Evolutionary conservation across 768 basidiomycete genomes (phyloP), one percentile per base, ranked within the genome.

Genomic region (Termitomyces sp.): DNA sequence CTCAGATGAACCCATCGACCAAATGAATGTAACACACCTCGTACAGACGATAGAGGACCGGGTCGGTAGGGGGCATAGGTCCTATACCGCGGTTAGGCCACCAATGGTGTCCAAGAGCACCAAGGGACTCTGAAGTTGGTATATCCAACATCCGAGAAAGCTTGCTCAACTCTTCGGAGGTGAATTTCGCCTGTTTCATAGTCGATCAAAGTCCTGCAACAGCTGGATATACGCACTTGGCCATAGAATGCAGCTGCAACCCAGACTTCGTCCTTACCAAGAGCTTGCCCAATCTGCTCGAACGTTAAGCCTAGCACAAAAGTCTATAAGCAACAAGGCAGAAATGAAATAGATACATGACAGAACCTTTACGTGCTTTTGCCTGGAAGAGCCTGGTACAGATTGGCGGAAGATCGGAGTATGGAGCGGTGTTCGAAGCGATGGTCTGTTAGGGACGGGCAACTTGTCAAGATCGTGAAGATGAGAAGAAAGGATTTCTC

Each of bases 171-270:
- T 92, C 88, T 23, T 85, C 81, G 0, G 72, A 61, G 0, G 76
- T 73, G 18, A 88, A 74, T 67, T 91, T 91, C 5, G 90, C 89
- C 86, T 91, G 56, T 10, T 13, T 12, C 7, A 25, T 2, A 3
- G 23, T 59, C 20, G 52, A 20, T 13, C 0, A 38, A 52, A 36
- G 27, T n/a, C n/a, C n/a, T 51, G 23, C 2, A 46, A 48, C 33
- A 13, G 50, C 10, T 9, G 57, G 13, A 3, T 40, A 41, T 16
- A 12, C 23, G 29, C 56, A 87, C 88, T 74, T 91, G 90, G 7
- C 85, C 90, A 60, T 90, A 91, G 69, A 93, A 89, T 45, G 84
- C 83, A 6, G 90, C 82, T 3, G 90, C 90, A 23, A 91, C 77
- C 88, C 89, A 93, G 23, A 92, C 77, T 63, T 93, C 91, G 64